These are phyloP conservation scores for Agaricales sp. DNA, from an alignment of 1,284 basidiomycete species.

Conservation along the genomic window DNA sequence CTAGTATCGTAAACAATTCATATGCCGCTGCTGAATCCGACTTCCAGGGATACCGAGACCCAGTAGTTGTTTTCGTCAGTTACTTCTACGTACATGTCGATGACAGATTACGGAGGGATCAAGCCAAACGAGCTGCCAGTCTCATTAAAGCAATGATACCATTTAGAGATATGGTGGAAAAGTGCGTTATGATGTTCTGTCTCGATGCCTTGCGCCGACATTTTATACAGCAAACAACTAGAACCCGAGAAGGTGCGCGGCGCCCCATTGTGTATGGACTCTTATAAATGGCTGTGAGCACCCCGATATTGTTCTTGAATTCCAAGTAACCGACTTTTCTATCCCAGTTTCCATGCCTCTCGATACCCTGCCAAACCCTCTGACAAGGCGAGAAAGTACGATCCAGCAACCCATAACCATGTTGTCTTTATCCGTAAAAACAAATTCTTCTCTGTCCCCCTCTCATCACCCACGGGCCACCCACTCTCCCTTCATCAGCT, in stretches of 20 bases:
- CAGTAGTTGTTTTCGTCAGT: conserved; percentile 89
- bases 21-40: too few species aligned
- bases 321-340: background rate
- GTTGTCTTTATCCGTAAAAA: conserved; percentile 89
- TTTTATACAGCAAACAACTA: conserved; percentile 52
- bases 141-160: conserved; percentile 77
- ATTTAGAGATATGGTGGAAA: conserved; percentile 77
- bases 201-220: conserved; percentile 1
- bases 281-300: conserved; percentile 87
- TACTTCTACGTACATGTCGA: conserved; percentile 92
- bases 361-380: conserved; percentile 80
- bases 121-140: conserved; percentile 66
- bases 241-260: conserved; percentile 86
- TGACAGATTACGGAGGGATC: conserved; percentile 45
- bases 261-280: conserved; percentile 83
- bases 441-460: conserved; percentile 77
- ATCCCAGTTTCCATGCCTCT: conserved; percentile 73
- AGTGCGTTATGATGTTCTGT: conserved; percentile 33
- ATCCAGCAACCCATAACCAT: conserved; percentile 71
- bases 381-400: conserved; percentile 81
- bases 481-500: conserved; percentile 75
- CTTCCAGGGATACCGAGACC: conserved; percentile 59
- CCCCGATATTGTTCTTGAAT: conserved; percentile 1
- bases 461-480: conserved; percentile 49
- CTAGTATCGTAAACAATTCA: too few species aligned